Base-by-base conservation (phyloP, 345 rosid genomes). In the Citrus inodora region DNA sequence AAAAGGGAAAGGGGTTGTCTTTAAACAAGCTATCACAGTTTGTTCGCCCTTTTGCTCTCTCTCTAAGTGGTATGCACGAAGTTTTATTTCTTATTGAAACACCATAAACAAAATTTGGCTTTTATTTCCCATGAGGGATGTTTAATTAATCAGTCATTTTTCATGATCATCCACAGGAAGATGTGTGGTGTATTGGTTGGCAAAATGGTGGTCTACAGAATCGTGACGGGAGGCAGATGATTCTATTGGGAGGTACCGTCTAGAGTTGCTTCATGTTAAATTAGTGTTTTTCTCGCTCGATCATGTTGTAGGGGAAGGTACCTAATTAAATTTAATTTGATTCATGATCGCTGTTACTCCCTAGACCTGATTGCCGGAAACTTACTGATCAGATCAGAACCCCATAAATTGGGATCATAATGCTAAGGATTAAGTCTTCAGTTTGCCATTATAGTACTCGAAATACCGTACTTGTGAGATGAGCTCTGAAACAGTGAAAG, bases 131-230 rank as follows among this genome's bases (percentile, higher is more conserved):
- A 30, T 22, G 27, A 51, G 32, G 62, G 48, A 17, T 9, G 11
- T 38, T 63, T 27, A 37, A 24, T 55, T 62, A 58, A 76, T 59
- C 30, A 22, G 17, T 28, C 46, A 11, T 11, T 73, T 70, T 71
- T 77, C 74, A 42, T 61, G 63, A 33, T 59, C 65, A 51, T 76
- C 51, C 66, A 71, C 89, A 95, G 99, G 83, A 88, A 0, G 82
- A 85, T 25, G 28, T 58, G 6, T 93, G 91, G 88, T 95, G 99
- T 81, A 76, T 95, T 14, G 99, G 99, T 80, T 95, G 97, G 97
- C 90, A 88, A 82, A 86, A 79, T 30, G 85, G 93, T 59, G 90
- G 85, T 56, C 11, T 86, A 85, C 88, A 89, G 80, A 85, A 90
- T 70, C 86, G 79, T 78, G 92, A 91, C 58, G 89, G 93, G 58